Percentiles rank a stretch among this genome's conserved stretches.
phyloP scores from a whole-genome alignment of 306 rosid genomes.

The Begonia peltatifolia region DNA sequence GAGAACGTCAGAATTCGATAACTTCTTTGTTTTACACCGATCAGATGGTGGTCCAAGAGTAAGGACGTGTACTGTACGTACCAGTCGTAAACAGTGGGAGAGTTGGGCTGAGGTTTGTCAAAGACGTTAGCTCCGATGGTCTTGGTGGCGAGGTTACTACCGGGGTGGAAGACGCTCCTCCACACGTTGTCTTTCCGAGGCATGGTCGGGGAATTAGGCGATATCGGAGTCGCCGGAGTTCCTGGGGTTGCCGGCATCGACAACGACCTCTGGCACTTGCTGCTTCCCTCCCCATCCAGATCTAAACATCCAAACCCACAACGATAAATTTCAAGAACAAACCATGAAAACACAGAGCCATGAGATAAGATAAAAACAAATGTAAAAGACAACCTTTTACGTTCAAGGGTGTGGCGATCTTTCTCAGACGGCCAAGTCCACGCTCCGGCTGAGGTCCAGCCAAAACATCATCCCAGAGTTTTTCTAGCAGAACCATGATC shows the following conservation, averaged over 20 bases:
- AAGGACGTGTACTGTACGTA: slow-evolving; percentile 2
- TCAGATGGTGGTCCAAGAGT: too few relatives aligned
- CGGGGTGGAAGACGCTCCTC: slow-evolving; percentile 98
- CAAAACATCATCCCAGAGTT: slow-evolving; percentile 74
- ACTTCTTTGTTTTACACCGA: too few relatives aligned
- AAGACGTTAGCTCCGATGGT: slow-evolving; percentile 43
- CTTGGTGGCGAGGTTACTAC: slow-evolving; percentile 71
- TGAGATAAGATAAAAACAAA: not conserved
- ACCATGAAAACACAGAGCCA: not conserved
- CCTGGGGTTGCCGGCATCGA: slow-evolving; percentile 40
- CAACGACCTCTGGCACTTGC: slow-evolving; percentile 22
- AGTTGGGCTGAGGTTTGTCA: slow-evolving; percentile 76
- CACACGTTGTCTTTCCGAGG: slow-evolving; percentile 72
- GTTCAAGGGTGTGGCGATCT: slow-evolving; percentile 31
- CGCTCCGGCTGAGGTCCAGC: slow-evolving; percentile 86
- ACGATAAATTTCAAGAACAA: too few relatives aligned
- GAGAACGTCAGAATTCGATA: too few relatives aligned
- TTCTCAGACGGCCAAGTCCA: slow-evolving; percentile 69
- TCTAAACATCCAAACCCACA: not conserved
- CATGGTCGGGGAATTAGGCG: slow-evolving; percentile 41
- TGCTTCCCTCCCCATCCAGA: slow-evolving; percentile 27
- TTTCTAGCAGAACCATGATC: slow-evolving; percentile 63
- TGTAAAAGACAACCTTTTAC: slow-evolving; percentile 16
- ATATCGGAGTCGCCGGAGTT: slow-evolving; percentile 18
- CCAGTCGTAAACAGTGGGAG: slow-evolving; percentile 97